Percentiles rank a stretch among this genome's conserved stretches.
These are phyloP conservation scores for Rhodamnia rubescens DNA, from an alignment of 345 rosid genomes.

Conservation along the genomic window DNA sequence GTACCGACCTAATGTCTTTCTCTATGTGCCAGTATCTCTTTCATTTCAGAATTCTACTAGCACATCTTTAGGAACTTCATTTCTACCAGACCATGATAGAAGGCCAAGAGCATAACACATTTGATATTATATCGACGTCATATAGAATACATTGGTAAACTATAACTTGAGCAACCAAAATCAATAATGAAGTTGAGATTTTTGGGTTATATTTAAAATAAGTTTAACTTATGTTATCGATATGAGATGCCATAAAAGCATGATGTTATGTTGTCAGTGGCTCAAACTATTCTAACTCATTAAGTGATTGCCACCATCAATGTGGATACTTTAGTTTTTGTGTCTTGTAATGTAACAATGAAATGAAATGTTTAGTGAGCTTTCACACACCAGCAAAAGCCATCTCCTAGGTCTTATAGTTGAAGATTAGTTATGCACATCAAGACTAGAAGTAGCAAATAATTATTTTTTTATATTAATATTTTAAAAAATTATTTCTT, in stretches of 20 bases:
- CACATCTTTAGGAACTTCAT: too few relatives aligned
- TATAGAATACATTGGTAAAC: too few relatives aligned
- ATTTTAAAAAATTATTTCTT: background rate
- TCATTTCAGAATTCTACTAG: too few relatives aligned
- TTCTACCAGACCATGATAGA: too few relatives aligned
- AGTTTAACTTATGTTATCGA: background rate
- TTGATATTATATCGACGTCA: too few relatives aligned
- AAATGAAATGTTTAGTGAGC: background rate
- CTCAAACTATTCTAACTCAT: background rate
- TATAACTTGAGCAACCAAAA: too few relatives aligned
- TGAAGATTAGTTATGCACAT: background rate
- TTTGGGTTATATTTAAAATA: background rate
- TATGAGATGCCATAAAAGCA: background rate
- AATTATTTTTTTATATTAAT: too few relatives aligned
- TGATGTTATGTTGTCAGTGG: background rate
- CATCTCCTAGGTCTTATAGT: background rate
- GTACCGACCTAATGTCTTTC: too few relatives aligned
- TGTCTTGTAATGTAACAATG: background rate
- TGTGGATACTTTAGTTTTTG: background rate
- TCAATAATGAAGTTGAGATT: background rate
- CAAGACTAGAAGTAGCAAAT: background rate
- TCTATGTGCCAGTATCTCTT: too few relatives aligned
- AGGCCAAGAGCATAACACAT: too few relatives aligned
- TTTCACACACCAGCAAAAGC: background rate
- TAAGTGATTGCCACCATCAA: background rate